Evolutionary conservation across 805 yeast species (phyloP).

Genomic region (Jamesozyma gamospora): DNA sequence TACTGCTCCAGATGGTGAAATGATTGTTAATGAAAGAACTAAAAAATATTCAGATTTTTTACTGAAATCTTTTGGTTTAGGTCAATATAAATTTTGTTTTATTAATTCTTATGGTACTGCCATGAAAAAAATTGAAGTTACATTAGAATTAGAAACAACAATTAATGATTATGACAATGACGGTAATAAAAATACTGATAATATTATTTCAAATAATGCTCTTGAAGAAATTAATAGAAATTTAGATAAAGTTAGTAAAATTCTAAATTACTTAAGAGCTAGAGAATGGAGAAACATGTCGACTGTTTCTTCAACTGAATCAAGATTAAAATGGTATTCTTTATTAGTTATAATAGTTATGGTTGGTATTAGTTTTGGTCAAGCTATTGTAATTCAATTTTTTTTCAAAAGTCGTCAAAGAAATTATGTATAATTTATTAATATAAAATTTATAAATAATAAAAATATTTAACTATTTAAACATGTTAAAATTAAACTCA

Average conservation of each 20-base stretch:
- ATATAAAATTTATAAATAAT: not conserved
- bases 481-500: constrained; percentile 20
- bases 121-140: constrained; percentile 55
- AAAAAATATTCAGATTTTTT: constrained; percentile 57
- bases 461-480: constrained; percentile 9
- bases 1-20: constrained; percentile 42
- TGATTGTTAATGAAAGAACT: constrained; percentile 41
- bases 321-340: constrained; percentile 69
- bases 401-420: constrained; percentile 50
- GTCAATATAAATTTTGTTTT: constrained; percentile 60
- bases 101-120: constrained; percentile 54
- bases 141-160: constrained; percentile 39
- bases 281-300: constrained; percentile 96
- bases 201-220: constrained; percentile 43
- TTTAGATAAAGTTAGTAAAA: constrained; percentile 46
- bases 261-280: constrained; percentile 81
- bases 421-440: constrained; percentile 27
- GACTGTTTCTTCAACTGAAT: constrained; percentile 71
- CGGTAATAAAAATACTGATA: constrained; percentile 30
- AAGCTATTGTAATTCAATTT: constrained; percentile 73
- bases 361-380: constrained; percentile 67
- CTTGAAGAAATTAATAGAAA: constrained; percentile 50
- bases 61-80: constrained; percentile 45
- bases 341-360: constrained; percentile 59
- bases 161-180: constrained; percentile 9